Base-by-base conservation (phyloP, 2,329 filamentous ascomycete genomes). In the Pestalotiopsis fici region DNA sequence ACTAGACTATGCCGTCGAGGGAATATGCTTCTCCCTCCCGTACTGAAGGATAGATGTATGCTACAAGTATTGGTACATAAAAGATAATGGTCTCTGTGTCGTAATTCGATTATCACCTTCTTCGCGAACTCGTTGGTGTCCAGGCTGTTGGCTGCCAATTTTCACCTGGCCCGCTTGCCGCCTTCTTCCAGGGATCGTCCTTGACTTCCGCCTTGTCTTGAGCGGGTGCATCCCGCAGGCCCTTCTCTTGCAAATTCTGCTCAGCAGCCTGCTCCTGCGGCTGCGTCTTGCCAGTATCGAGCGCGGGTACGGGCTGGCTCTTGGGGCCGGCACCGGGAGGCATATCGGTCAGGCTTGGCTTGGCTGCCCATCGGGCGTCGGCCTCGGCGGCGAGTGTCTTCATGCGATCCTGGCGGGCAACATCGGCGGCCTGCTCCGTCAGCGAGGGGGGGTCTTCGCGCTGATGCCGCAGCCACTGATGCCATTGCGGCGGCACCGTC, bases 141-240 rank as follows among this genome's bases (percentile, higher is more conserved):
- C 91, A 93, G 3, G 88, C 80, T 60, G 87, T 75, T 0, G 91
- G 91, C 77, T 92, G 88, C 89, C 90, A 93, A n/a, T 79, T 82
- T 75, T 92, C 89, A 65, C 89, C 83, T 0, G 89, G 87, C 0
- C 83, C 81, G n/a, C 77, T 74, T 23, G 74, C 82, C 1, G 84
- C 82, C 70, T 82, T 83, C 35, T 85, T 86, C 89, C 90, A 92
- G 2, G 90, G 89, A 74, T 90, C 84, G 1, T 79, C 72, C 3
- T 66, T 69, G 15, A 68, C 65, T 15, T 67, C 65, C 39, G 54
- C 64, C 23, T 28, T 59, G 37, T 23, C 65, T 54, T 55, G 65
- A 65, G 65, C 7, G 18, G 43, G 65, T 69, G 67, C 47, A 59
- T 63, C 23, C 3, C 60, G 47, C 21, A 28, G 11, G 11, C 25